Base-by-base conservation (phyloP, 352 stramenopile genomes). In the Pilasporangium apinafurcum region DNA sequence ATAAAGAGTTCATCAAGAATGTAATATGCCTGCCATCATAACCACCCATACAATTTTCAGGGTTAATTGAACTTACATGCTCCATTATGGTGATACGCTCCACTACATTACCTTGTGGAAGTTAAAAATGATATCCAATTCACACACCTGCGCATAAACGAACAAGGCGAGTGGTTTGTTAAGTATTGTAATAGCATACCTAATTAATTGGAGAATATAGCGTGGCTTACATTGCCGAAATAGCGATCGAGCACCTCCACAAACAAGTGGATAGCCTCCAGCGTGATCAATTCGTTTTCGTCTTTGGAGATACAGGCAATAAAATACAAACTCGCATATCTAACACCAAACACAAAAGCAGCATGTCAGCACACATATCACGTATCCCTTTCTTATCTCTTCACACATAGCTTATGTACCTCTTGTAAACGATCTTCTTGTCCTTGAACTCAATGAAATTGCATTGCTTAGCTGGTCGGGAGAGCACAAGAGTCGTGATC, bases 1-100 rank as follows among this genome's bases (percentile, higher is more conserved):
- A 99, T 90, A 62, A 99, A 98, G 39, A 99, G 88, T 77, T 99
- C 97, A 74, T 99, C 97, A 37, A 99, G 77, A 64, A 99, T 98
- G 64, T 97, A 98, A 69, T 99, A 99, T 16, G 97, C 97, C 73
- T 84, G 44, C 14, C 14, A 40, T 41, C 1, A 39, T 3, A 18
- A 17, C 1, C 16, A 37, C 4, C 49, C 12, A 31, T n/a, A 31
- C 10, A n/a, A n/a, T n/a, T n/a, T n/a, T n/a, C n/a, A n/a, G n/a
- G n/a, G n/a, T n/a, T n/a, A n/a, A n/a, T n/a, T n/a, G n/a, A n/a
- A n/a, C n/a, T n/a, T n/a, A n/a, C n/a, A n/a, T n/a, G n/a, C n/a
- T n/a, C n/a, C n/a, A n/a, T n/a, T n/a, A n/a, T n/a, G n/a, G n/a
- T n/a, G n/a, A n/a, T 37, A 29, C 16, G 26, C 20, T 9, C 24